Evolutionary conservation across 768 basidiomycete species (phyloP), one percentile per base, ranked within the genome.

Genomic region (Lepiota subincarnata): DNA sequence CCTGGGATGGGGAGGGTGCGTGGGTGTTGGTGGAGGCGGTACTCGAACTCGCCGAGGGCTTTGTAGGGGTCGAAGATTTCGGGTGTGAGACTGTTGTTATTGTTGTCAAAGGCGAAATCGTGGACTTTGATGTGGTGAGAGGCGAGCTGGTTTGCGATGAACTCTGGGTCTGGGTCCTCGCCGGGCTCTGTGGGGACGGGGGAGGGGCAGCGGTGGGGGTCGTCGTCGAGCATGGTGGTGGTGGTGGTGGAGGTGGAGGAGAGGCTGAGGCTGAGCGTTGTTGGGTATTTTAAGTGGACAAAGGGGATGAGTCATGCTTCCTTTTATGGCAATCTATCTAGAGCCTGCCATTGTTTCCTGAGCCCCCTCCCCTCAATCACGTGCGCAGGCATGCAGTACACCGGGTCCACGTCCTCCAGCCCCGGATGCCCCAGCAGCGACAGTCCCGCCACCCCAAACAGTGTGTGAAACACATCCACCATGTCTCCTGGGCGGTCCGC

Each of bases 391-490:
- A 98, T 93, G 71, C 96, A 98, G 63, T 94, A 97, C 18, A 97
- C 87, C 0, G 96, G 96, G 65, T 98, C 97, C 38, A 98, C 70
- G 59, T 92, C 90, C 13, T 82, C 75, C 18, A 99, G 69, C 1
- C 83, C 87, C 0, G 90, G 88, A 62, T 93, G 95, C 14, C 92
- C 92, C 11, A 98, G 74, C 13, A 98, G 72, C 0, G 93, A 94
- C 24, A 99, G 77, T 1, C 93, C 94, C 56, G 93, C 92, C 1
- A 98, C 72, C 1, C 97, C 97, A 59, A 99, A 99, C 10, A 78
- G 68, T 0, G 96, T 98, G 63, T 99, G 96, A 69, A 97, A 99
- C n/a, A 99, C 95, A 62, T 99, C 97, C 1, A 84, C 84, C 81
- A 94, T 87, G 66, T 99, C 85, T 0, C 91, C 94, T 0, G 92